phyloP scores from a whole-genome alignment of 495 filamentous ascomycete genomes.

The Aspergillus asperescens region DNA sequence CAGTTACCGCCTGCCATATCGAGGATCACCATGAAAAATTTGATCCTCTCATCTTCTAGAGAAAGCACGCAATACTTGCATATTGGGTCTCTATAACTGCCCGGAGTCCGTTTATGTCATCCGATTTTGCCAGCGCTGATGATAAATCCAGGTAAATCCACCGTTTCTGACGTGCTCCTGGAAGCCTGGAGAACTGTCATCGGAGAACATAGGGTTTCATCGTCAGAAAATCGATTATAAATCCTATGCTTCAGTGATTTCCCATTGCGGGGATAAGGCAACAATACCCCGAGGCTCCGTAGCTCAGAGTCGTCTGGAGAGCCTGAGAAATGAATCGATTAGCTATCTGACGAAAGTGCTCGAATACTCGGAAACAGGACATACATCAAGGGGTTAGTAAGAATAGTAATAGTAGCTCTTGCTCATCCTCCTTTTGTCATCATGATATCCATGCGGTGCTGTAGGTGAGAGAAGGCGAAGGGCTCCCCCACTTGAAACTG shows the following conservation, averaged over 20 bases:
- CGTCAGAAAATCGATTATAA: constrained; percentile 6
- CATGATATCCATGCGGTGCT: background rate
- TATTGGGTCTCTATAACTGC: constrained; percentile 18
- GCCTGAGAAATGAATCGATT: background rate
- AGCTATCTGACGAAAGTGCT: constrained; percentile 2
- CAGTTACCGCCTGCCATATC: constrained; percentile 31
- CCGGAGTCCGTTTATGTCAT: constrained; percentile 20
- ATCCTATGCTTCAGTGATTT: background rate
- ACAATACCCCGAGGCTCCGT: background rate
- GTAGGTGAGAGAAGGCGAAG: no score
- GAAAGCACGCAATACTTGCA: constrained; percentile 43
- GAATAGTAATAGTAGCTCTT: background rate
- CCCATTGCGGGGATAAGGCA: background rate
- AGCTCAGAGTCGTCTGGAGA: no score
- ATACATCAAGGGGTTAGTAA: background rate
- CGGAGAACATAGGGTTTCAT: background rate
- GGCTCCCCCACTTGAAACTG: no score
- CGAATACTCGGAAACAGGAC: background rate
- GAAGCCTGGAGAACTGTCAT: constrained; percentile 13
- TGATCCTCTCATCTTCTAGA: constrained; percentile 19
- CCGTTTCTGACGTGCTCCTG: constrained; percentile 4
- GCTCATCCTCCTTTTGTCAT: background rate
- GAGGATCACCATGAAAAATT: constrained; percentile 22
- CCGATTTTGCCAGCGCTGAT: constrained; percentile 13
- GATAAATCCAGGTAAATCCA: constrained; percentile 24